Conservation (phyloP, 306 rosid genomes). For the Vigna unguiculata region DNA sequence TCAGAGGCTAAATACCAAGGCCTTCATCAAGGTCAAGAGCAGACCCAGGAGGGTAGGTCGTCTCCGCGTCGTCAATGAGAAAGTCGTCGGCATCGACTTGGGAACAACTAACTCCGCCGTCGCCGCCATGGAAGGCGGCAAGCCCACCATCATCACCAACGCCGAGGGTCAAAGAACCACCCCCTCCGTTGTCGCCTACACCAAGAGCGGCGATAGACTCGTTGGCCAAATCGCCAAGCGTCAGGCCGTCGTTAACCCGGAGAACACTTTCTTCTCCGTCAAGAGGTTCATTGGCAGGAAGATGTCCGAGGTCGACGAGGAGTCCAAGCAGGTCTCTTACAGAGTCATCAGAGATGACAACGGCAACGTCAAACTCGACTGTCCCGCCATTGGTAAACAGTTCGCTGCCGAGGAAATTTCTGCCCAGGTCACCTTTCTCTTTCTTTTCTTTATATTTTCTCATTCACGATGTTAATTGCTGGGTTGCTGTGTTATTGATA, state of each 20-base stretch:
- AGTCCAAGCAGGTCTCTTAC: slow-evolving; percentile 90
- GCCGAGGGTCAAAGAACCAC: slow-evolving; percentile 93
- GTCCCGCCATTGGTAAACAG: slow-evolving; percentile 82
- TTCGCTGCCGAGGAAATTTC: slow-evolving; percentile 93
- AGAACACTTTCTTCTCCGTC: slow-evolving; percentile 86
- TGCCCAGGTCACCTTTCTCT: slow-evolving; percentile 64
- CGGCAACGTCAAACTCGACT: slow-evolving; percentile 86
- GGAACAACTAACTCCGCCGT: slow-evolving; percentile 89
- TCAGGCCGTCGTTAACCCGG: slow-evolving; percentile 90
- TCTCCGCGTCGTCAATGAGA: slow-evolving; percentile 73
- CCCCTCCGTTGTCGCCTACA: slow-evolving; percentile 93
- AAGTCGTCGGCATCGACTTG: slow-evolving; percentile 82
- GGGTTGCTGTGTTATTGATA: background rate
- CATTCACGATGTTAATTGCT: background rate
- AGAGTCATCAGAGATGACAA: slow-evolving; percentile 77
- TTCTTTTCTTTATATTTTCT: background rate
- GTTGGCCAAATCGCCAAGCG: slow-evolving; percentile 95
- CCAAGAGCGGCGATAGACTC: slow-evolving; percentile 82
- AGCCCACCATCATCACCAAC: slow-evolving; percentile 84
- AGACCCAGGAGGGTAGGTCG: slow-evolving; percentile 42
- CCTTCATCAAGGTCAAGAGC: slow-evolving; percentile 53
- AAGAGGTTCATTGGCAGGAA: slow-evolving; percentile 92
- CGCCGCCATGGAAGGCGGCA: slow-evolving; percentile 90
- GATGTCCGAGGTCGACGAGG: slow-evolving; percentile 93
- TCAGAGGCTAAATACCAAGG: slow-evolving; percentile 44